phyloP scores from a whole-genome alignment of 164 flowering plant species.

The Litsea cubeba region DNA sequence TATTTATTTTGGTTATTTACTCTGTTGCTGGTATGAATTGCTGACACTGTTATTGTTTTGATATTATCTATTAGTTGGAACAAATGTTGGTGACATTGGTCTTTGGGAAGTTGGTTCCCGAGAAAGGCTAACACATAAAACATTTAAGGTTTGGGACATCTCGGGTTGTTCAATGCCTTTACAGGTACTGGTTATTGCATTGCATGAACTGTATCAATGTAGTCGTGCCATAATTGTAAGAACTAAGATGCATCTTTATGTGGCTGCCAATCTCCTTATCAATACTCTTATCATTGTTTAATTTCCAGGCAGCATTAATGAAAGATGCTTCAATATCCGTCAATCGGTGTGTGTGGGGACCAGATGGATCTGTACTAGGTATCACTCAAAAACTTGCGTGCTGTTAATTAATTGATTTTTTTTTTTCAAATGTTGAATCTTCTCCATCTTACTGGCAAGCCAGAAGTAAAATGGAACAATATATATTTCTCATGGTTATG shows the following conservation, averaged over 20 bases:
- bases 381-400: background rate
- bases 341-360: conserved; percentile 47
- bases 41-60: background rate
- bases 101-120: conserved; percentile 59
- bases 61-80: conserved; percentile 26
- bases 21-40: background rate
- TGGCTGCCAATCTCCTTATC: background rate
- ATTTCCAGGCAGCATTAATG: conserved; percentile 32
- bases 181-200: conserved; percentile 29
- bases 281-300: background rate
- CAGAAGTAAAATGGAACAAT: background rate
- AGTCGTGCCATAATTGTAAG: background rate
- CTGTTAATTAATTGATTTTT: background rate
- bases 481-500: background rate
- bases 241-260: background rate
- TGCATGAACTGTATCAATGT: background rate
- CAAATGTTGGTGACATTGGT: conserved; percentile 62
- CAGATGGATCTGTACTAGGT: conserved; percentile 49
- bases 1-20: background rate
- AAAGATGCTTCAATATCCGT: conserved; percentile 41
- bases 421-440: background rate
- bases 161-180: conserved; percentile 35
- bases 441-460: background rate
- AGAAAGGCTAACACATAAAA: conserved; percentile 40
- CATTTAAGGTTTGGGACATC: conserved; percentile 48